Percentiles rank a stretch among this genome's conserved stretches.
phyloP scores from a whole-genome alignment of 441 rosid genomes.

The Euphorbia corollata region DNA sequence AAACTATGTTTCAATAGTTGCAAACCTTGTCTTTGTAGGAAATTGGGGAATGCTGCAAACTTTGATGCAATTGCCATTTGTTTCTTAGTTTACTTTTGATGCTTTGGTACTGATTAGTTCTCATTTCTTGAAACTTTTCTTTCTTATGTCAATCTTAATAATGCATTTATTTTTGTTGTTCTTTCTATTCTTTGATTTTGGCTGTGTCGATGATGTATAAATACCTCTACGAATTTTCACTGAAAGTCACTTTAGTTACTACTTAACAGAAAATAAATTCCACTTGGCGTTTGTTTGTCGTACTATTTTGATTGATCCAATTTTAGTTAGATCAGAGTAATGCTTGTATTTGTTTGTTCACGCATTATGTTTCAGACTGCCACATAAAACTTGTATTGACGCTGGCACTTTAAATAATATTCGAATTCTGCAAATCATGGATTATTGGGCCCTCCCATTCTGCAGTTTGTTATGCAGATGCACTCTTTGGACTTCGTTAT shows the following conservation, averaged over 20 bases:
- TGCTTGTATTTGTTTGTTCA: neutral
- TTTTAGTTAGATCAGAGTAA: neutral
- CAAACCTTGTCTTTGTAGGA: slow-evolving; percentile 14
- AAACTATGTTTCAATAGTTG: slow-evolving; percentile 13
- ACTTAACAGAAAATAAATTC: neutral
- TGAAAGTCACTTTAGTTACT: slow-evolving; percentile 1
- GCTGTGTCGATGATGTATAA: slow-evolving; percentile 6
- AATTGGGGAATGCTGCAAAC: neutral
- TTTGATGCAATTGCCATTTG: slow-evolving; percentile 14
- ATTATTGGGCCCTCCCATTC: neutral
- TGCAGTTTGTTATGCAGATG: neutral
- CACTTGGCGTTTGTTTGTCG: neutral
- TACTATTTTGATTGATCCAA: neutral
- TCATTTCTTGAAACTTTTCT: neutral
- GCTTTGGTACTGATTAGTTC: slow-evolving; percentile 7
- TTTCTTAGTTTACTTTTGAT: slow-evolving; percentile 1
- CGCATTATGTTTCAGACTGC: neutral
- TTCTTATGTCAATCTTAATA: slow-evolving; percentile 8
- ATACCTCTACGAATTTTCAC: neutral
- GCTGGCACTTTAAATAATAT: neutral
- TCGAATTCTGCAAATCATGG: neutral
- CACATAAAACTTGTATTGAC: neutral
- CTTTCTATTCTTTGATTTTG: slow-evolving; percentile 1
- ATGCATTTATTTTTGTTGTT: slow-evolving; percentile 1
- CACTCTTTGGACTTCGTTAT: neutral